Percentiles rank a stretch among this genome's conserved stretches.
Conservation (phyloP, 768 basidiomycete genomes). For the Leccinum rimulosum region DNA sequence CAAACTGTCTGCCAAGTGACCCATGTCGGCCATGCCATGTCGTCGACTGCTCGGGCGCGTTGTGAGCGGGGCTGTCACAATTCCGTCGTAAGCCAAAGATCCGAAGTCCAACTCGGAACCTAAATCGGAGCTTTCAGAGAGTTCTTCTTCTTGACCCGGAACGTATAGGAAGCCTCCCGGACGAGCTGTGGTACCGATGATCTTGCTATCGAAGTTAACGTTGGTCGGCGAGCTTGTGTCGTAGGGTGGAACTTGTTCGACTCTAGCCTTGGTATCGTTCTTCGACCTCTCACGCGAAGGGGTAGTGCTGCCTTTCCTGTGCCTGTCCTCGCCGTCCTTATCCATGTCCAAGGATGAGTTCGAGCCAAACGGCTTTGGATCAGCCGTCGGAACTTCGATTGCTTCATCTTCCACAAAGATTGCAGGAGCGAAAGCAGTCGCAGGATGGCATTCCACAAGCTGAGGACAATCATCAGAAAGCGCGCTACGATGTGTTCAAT, state of each 20-base stretch:
- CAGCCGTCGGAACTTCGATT: conserved; percentile 2
- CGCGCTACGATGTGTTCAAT: background rate
- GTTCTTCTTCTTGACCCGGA: background rate
- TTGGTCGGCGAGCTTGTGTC: conserved; percentile 3
- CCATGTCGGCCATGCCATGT: conserved; percentile 13
- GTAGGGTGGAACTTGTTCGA: conserved; percentile 11
- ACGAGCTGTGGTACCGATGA: conserved; percentile 16
- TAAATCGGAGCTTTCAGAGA: background rate
- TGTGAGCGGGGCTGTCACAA: background rate
- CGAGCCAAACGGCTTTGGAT: conserved; percentile 4
- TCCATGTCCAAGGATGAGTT: conserved; percentile 17
- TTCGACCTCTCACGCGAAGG: background rate
- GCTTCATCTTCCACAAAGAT: conserved; percentile 23
- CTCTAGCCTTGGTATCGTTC: background rate
- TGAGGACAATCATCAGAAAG: background rate
- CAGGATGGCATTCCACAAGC: conserved; percentile 18
- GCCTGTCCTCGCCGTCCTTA: background rate
- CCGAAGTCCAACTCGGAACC: background rate
- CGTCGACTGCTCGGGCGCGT: background rate
- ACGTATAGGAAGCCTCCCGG: conserved; percentile 13
- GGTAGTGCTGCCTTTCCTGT: background rate
- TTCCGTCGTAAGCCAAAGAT: conserved; percentile 1
- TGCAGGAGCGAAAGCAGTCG: conserved; percentile 13
- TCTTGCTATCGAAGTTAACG: conserved; percentile 10
- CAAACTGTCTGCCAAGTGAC: background rate